Base-by-base conservation (phyloP, 1,139 yeast species). In the Sugiyamaella pinicola region DNA sequence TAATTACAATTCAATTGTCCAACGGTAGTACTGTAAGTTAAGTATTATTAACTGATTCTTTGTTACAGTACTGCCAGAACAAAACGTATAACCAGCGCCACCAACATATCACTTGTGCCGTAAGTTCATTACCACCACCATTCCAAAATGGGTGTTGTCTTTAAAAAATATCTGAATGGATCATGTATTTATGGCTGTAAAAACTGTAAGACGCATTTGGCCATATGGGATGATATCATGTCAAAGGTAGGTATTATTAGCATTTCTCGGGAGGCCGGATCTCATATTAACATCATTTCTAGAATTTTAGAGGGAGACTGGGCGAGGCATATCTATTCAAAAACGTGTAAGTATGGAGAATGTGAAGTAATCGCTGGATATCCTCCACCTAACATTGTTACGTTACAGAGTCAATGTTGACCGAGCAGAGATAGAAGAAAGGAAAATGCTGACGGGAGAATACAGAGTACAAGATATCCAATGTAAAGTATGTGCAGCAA, bases 391-490 rank as follows among this genome's bases (percentile, higher is more conserved):
- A 12, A n/a, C 37, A 12, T 24, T 6, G 22, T 37, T 21, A 69
- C 71, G 17, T 70, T 73, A 24, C 43, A 46, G 49, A 19, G 49
- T 46, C 46, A 77, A 77, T 59, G 63, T 69, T 37, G 65, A 64
- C 10, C 62, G 64, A 24, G 67, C 69, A 2, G 57, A 56, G 4
- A 61, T 64, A 6, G 74, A 71, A 52, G 66, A 65, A 39, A 72
- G 81, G 51, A 61, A 64, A 49, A 87, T 88, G 93, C 73, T 74
- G 52, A 87, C 96, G 0, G 96, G 96, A 1, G 68, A 69, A 26
- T 89, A 86, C 66, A 72, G 77, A 12, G 85, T 87, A 24, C 80
- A 81, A 60, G 81, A 81, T 57, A 79, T 87, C 33, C 69, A 69
- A 49, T 88, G 96, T 68, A 79, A 78, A 56, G 87, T 83, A 62